These are phyloP conservation scores for Neurospora pannonica DNA, from an alignment of 495 filamentous ascomycete species.

Conservation along the genomic window DNA sequence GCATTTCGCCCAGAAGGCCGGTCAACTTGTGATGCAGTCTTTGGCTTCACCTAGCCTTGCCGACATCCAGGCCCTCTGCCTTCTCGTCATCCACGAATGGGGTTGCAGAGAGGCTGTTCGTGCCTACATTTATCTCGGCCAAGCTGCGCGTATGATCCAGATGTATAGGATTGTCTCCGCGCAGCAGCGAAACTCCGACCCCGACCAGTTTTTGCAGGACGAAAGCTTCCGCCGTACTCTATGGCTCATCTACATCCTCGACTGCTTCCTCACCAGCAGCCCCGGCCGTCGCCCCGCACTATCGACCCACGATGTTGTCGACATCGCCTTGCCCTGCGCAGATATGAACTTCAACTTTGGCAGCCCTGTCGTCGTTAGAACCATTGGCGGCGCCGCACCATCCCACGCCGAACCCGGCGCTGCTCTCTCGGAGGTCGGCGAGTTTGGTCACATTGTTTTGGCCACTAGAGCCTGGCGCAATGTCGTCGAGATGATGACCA, in stretches of 20 bases:
- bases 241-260: slow-evolving; percentile 44
- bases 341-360: slow-evolving; percentile 44
- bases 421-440: slow-evolving; percentile 34
- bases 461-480: slow-evolving; percentile 44
- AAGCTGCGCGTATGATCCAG: slow-evolving; percentile 42
- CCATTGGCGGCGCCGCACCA: slow-evolving; percentile 29
- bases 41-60: slow-evolving; percentile 40
- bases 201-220: slow-evolving; percentile 41
- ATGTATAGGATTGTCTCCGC: slow-evolving; percentile 42
- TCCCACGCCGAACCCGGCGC: slow-evolving; percentile 23
- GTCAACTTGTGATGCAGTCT: slow-evolving; percentile 34
- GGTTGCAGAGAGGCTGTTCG: slow-evolving; percentile 42
- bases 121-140: slow-evolving; percentile 43
- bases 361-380: slow-evolving; percentile 38
- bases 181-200: slow-evolving; percentile 32
- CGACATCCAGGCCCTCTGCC: slow-evolving; percentile 43
- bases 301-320: slow-evolving; percentile 34
- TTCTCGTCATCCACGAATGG: slow-evolving; percentile 44
- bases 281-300: slow-evolving; percentile 41
- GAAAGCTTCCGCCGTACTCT: slow-evolving; percentile 42
- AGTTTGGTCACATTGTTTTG: slow-evolving; percentile 43
- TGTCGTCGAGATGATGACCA: slow-evolving; percentile 43
- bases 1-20: slow-evolving; percentile 40
- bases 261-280: slow-evolving; percentile 45
- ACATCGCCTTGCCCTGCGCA: slow-evolving; percentile 37